These are phyloP conservation scores for Leccinum fuscescens DNA, from an alignment of 1,284 basidiomycete genomes.

Conservation along the genomic window DNA sequence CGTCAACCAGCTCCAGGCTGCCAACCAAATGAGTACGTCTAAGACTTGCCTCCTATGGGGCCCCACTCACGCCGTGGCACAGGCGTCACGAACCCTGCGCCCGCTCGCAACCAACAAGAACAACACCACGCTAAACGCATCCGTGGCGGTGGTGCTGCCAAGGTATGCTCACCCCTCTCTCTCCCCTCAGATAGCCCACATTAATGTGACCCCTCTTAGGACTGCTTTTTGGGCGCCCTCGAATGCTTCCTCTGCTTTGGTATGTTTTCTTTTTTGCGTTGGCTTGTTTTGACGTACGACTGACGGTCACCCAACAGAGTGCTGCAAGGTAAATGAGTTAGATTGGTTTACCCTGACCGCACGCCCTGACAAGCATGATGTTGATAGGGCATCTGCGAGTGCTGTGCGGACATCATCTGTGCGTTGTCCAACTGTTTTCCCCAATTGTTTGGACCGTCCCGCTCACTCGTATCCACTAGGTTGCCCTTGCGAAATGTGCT, in stretches of 20 bases:
- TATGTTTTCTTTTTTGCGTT: conserved; percentile 27
- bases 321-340: conserved; percentile 31
- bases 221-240: conserved; percentile 48
- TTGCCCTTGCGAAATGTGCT: conserved; percentile 36
- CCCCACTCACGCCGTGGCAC: neutral
- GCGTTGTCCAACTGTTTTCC: conserved; percentile 1
- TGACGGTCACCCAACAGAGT: conserved; percentile 21
- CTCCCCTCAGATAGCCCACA: neutral
- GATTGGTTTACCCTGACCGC: too few relatives aligned
- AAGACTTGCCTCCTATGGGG: too few relatives aligned
- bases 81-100: conserved; percentile 43
- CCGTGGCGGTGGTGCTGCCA: conserved; percentile 49
- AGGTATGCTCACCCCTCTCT: conserved; percentile 29
- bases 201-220: conserved; percentile 31
- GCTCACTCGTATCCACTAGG: conserved; percentile 19
- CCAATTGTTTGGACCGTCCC: neutral
- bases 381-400: conserved; percentile 31
- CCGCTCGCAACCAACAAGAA: conserved; percentile 36
- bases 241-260: conserved; percentile 56
- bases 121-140: conserved; percentile 44
- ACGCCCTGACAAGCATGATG: neutral
- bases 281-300: neutral
- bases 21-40: conserved; percentile 48
- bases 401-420: conserved; percentile 32
- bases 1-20: conserved; percentile 44